Percentiles rank a stretch among this genome's conserved stretches.
Evolutionary conservation across 208 protist genomes (phyloP).

Genomic region (Angomonas deanei): DNA sequence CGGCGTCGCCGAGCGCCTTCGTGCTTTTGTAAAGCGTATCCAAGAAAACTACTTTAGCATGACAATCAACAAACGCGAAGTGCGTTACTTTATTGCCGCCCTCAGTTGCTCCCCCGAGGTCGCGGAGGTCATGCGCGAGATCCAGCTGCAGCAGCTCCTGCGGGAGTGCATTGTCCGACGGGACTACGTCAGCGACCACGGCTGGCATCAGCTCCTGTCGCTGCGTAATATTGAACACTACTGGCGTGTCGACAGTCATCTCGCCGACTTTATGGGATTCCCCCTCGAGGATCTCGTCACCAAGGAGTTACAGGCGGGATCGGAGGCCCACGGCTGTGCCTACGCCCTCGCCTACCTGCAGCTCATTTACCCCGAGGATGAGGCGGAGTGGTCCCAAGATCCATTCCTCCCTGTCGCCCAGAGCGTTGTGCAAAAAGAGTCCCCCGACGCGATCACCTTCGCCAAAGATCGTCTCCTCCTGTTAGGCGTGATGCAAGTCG

Average conservation of each 20-base stretch:
- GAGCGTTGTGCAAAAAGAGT: conserved; percentile 36
- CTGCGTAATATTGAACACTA: conserved; percentile 77
- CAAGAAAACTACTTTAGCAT: conserved; percentile 75
- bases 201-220: conserved; percentile 83
- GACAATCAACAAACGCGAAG: conserved; percentile 31
- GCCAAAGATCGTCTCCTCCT: conserved; percentile 60
- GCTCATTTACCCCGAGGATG: conserved; percentile 68
- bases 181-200: conserved; percentile 71
- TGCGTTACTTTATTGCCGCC: conserved; percentile 37
- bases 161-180: conserved; percentile 46
- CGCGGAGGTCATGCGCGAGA: conserved; percentile 70
- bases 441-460: conserved; percentile 30
- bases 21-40: conserved; percentile 42
- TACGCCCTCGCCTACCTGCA: conserved; percentile 81
- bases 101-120: conserved; percentile 48
- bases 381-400: conserved; percentile 60
- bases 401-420: conserved; percentile 41
- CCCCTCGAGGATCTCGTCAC: conserved; percentile 40
- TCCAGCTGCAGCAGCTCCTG: conserved; percentile 43
- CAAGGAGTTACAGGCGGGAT: conserved; percentile 40
- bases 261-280: conserved; percentile 75
- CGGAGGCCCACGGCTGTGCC: conserved; percentile 73
- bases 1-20: conserved; percentile 58
- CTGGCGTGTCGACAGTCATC: conserved; percentile 63
- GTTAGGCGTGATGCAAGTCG: conserved; percentile 27